These are phyloP conservation scores for Groenewaldozyma sp. DNA, from an alignment of 1,139 yeast species.

Conservation along the genomic window DNA sequence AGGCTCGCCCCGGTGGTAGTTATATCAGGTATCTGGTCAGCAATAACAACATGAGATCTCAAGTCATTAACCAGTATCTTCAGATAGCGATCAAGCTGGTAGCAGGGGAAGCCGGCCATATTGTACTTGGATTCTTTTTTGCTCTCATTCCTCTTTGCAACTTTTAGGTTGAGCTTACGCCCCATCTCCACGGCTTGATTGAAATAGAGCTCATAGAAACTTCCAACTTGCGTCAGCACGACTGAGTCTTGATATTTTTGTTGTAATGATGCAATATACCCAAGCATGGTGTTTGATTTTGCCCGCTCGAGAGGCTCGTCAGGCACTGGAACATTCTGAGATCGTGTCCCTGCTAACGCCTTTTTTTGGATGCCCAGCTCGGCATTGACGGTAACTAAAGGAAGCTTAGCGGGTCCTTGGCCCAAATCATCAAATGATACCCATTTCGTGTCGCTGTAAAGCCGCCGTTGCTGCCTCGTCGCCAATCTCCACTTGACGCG, in stretches of 20 bases:
- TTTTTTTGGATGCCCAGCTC: too few relatives aligned
- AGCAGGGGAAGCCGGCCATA: conserved; percentile 87
- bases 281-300: conserved; percentile 2
- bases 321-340: too few relatives aligned
- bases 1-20: not conserved
- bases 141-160: conserved; percentile 34
- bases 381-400: too few relatives aligned
- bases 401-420: not conserved
- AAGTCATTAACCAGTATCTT: conserved; percentile 61
- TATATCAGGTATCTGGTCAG: conserved; percentile 47
- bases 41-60: conserved; percentile 65
- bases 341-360: too few relatives aligned
- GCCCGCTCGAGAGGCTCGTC: not conserved
- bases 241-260: conserved; percentile 51
- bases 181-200: conserved; percentile 77
- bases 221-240: conserved; percentile 79
- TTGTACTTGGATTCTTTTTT: conserved; percentile 36
- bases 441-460: not conserved
- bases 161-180: conserved; percentile 55
- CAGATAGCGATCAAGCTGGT: conserved; percentile 63
- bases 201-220: conserved; percentile 78
- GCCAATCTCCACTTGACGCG: too few relatives aligned
- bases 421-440: not conserved
- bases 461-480: too few relatives aligned
- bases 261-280: conserved; percentile 1